Base-by-base conservation (phyloP, 129 eudicot genomes). In the Gnaphalium uliginosum region DNA sequence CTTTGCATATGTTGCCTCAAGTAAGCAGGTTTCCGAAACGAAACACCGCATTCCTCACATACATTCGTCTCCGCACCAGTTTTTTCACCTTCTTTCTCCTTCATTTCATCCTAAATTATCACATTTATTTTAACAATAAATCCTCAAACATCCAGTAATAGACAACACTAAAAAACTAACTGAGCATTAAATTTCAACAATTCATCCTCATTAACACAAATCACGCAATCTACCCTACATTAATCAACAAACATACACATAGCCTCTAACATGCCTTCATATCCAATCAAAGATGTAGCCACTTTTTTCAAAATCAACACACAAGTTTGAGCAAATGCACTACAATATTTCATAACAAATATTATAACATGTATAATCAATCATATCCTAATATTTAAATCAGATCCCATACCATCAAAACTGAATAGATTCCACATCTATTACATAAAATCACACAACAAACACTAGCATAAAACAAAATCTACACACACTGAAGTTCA, bases 1-100 rank as follows among this genome's bases (percentile, higher is more conserved):
- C 94, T 83, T 71, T 84, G 97, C 96, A 89, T 86, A 78, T 95
- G 99, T 77, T 95, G 97, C 86, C 58, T 95, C 76, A 95, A 79
- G 59, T 89, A 82, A 71, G 97, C 99, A 61, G 99, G 96, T 72
- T 95, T 91, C 67, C 39, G 68, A 46, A 95, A 95, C 22, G 85
- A 86, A 50, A 56, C 79, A 19, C 99, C 97, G 19, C 99, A 95
- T 53, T 89, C 89, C 32, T 78, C 88, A 71, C 99, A 95, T 17
- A 73, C 66, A 32, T 85, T 87, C 69, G 13, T 7, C 76, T 80
- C 84, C 58, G 64, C 81, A 71, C 61, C 70, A 18, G 68, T 78
- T 29, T 76, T 73, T 8, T 66, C 85, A 6, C 60, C 86, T 22
- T 61, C 80, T 30, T 60, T 66, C 50, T 80, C 81, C 71, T 78